Evolutionary conservation across 106 monocot species (phyloP), one percentile per base, ranked within the genome.

Genomic region (Iris macrosiphon): DNA sequence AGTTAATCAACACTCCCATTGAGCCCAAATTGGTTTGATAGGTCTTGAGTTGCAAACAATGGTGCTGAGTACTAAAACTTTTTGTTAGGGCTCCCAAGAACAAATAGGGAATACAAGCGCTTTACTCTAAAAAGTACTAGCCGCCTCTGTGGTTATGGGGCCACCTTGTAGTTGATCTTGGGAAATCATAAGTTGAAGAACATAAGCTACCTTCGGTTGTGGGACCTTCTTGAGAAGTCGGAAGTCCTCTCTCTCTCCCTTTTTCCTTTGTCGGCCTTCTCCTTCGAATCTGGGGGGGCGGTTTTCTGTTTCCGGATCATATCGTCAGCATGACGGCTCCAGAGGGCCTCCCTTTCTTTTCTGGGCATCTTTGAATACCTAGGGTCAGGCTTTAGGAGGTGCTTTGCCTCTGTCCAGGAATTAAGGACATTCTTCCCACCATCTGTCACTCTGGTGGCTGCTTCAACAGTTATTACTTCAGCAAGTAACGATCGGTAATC

Each of bases 401-500:
- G 58, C 62, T 96, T 96, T 15, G 89, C 89, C 68, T 90, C 96
- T 1, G 76, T 74, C 86, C 89, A 96, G 8, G 86, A 90, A 38
- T 57, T 90, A 1, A 96, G 62, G 34, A 72, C 57, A 5, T 67
- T 83, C 57, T 85, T 95, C 20, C 75, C 81, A 29, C 72, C 72
- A 27, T 71, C 73, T 15, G 75, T 61, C 1, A 18, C 57, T 20
- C 48, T 58, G 3, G 64, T 38, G 1, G 77, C 79, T 16, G 69
- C 68, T 50, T 96, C 90, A 8, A 59, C 34, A 47, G 85, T 86
- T 18, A 96, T 63, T 6, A 87, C 53, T 62, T 96, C 90, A 1
- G 79, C 31, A 16, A 96, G 55, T 22, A 90, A 76, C 2, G 35
- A 21, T 13, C 75, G 71, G 47, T 60, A 96, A 9, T 90, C 90